These are phyloP conservation scores for Phytophthora pluvialis DNA, from an alignment of 352 stramenopile genomes.

Conservation along the genomic window DNA sequence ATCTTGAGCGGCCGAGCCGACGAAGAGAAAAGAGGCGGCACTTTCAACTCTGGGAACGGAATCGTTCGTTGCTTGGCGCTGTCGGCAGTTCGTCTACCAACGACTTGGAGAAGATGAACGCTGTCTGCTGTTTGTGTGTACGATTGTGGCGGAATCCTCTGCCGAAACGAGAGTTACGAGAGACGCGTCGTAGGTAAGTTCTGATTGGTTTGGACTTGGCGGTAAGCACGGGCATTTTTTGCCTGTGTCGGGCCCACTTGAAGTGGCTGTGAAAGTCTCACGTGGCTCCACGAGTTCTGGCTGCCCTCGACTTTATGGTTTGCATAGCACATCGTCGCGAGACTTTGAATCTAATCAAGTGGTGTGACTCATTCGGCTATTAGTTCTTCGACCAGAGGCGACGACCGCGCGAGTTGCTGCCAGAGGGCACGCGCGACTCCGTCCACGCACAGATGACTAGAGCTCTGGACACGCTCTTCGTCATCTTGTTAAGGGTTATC, in stretches of 20 bases:
- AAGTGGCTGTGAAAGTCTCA: slow-evolving; percentile 11
- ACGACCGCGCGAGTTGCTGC: no score
- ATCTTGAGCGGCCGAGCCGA: slow-evolving; percentile 25
- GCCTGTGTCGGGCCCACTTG: neutral
- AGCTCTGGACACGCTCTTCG: no score
- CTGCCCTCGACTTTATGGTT: slow-evolving; percentile 10
- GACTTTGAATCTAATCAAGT: no score
- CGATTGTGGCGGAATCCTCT: slow-evolving; percentile 8
- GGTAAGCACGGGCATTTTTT: neutral
- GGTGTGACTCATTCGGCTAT: no score
- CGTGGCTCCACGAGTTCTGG: slow-evolving; percentile 14
- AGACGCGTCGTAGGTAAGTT: slow-evolving; percentile 5
- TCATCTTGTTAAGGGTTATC: no score
- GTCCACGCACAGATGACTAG: no score
- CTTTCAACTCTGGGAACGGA: neutral
- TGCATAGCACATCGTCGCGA: neutral
- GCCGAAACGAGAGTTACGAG: slow-evolving; percentile 9
- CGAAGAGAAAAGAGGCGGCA: neutral
- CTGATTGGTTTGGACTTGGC: slow-evolving; percentile 12
- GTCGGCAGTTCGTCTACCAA: neutral
- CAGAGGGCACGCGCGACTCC: no score
- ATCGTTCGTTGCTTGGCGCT: neutral
- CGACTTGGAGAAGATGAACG: neutral
- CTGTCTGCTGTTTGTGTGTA: slow-evolving; percentile 4
- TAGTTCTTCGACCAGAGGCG: no score